Conservation (phyloP, 148 eudicot genomes). For the Amaranthus cruentus region DNA sequence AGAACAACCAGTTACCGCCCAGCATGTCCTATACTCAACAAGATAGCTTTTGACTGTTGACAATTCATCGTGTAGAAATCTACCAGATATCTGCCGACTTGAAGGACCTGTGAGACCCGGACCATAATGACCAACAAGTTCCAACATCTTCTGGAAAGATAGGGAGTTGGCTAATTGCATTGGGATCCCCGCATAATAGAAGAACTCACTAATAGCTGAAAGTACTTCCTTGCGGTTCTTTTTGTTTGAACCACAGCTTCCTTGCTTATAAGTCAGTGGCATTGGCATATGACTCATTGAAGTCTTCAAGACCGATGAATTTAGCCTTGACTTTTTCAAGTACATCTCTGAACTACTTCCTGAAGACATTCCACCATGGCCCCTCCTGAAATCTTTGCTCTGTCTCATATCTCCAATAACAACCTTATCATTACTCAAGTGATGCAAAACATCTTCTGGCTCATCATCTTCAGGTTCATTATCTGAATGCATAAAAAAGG, state of each 20-base stretch:
- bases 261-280: conserved; percentile 39
- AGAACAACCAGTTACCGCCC: conserved; percentile 92
- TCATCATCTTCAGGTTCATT: conserved; percentile 78
- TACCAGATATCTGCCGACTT: conserved; percentile 58
- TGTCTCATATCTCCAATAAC: conserved; percentile 42
- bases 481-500: conserved; percentile 66
- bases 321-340: conserved; percentile 48
- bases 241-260: conserved; percentile 35
- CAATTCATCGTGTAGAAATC: conserved; percentile 73
- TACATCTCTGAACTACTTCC: conserved; percentile 50
- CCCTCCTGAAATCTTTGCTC: conserved; percentile 44
- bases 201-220: conserved; percentile 83
- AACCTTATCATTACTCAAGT: conserved; percentile 40
- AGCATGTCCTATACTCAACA: conserved; percentile 70
- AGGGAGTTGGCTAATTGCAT: conserved; percentile 65
- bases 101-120: conserved; percentile 67
- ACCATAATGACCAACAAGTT: conserved; percentile 83
- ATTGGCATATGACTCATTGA: conserved; percentile 44
- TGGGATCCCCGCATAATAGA: conserved; percentile 84
- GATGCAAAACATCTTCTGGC: conserved; percentile 46
- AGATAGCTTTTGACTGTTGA: conserved; percentile 54
- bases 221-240: conserved; percentile 64
- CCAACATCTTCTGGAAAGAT: conserved; percentile 83
- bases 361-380: conserved; percentile 40
- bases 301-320: conserved; percentile 36